Evolutionary conservation across 108 stramenopile species (phyloP), one percentile per base, ranked within the genome.

Genomic region (Cyclotella atomus): DNA sequence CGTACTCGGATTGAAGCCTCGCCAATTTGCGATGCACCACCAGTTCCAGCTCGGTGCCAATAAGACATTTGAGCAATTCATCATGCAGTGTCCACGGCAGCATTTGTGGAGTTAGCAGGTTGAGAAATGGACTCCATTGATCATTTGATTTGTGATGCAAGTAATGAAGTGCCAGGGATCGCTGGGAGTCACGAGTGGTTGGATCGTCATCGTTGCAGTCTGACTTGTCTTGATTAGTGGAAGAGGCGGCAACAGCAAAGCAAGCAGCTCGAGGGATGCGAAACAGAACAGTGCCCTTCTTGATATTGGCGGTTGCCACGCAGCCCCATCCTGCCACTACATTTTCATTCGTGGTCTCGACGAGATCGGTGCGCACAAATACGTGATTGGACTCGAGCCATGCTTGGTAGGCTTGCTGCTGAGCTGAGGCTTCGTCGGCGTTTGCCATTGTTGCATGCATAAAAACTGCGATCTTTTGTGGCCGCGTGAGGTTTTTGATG

Each of bases 321-420:
- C 63, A 74, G 38, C 73, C 73, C 73, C 73, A 74, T 14, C 73
- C 73, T 0, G 63, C 73, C 14, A 74, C 55, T 8, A 74, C 73
- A 2, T 55, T 65, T 41, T 64, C 52, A 4, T 62, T 53, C 9
- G 73, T 74, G 29, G 73, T 74, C 56, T 28, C 28, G 14, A 65
- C 30, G 15, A 74, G 63, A 24, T 74, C 29, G 52, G 73, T 65
- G 61, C 21, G 38, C 19, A 62, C 53, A 7, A 54, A 20, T 10
- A 74, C 73, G 27, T 74, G 20, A 17, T 74, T 65, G 41, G 47
- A 56, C 27, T 30, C 10, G 2, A 74, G 73, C 73, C 73, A 74
- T 34, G 59, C 41, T n/a, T 27, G 34, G 69, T 59, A 70, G 36
- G 33, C 30, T 43, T 57, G 69, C 14, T 70, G 69, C n/a, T n/a